Percentiles rank a stretch among this genome's conserved stretches.
phyloP scores from a whole-genome alignment of 2,329 filamentous ascomycete genomes.

The Microcyclospora tardicrescens region DNA sequence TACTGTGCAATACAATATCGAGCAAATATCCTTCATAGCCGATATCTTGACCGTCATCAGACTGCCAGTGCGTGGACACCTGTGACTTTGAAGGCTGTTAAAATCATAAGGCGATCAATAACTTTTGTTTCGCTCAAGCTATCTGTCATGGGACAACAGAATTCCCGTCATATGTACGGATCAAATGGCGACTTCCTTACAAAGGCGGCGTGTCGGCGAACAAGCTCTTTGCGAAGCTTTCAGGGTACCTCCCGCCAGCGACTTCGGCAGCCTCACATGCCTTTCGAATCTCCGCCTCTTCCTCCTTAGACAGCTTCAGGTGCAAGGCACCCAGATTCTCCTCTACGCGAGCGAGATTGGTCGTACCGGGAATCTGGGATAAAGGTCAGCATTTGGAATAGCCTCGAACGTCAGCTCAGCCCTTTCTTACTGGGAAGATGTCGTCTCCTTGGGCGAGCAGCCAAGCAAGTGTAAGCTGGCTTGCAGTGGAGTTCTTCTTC shows the following conservation, averaged over 20 bases:
- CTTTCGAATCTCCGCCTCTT: slow-evolving; percentile 25
- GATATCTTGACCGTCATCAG: too few species aligned
- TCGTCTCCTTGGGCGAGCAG: slow-evolving; percentile 44
- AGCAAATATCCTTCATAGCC: too few species aligned
- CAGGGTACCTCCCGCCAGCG: slow-evolving; percentile 27
- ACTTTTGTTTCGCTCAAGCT: too few species aligned
- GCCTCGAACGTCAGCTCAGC: neutral
- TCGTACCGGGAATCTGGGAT: slow-evolving; percentile 36
- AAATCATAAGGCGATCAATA: too few species aligned
- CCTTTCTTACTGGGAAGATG: slow-evolving; percentile 40
- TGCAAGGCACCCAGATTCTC: slow-evolving; percentile 30
- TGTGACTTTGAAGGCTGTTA: too few species aligned
- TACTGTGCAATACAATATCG: too few species aligned
- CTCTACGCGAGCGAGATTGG: slow-evolving; percentile 32
- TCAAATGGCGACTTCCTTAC: neutral
- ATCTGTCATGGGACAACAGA: too few species aligned
- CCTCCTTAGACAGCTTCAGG: slow-evolving; percentile 24
- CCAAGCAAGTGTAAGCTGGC: slow-evolving; percentile 52
- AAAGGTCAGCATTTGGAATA: neutral
- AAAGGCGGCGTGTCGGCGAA: slow-evolving; percentile 30
- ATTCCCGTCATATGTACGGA: too few species aligned
- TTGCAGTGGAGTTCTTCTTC: slow-evolving; percentile 42
- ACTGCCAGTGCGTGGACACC: too few species aligned
- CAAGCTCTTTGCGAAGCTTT: slow-evolving; percentile 19
- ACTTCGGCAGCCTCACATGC: slow-evolving; percentile 23